Base-by-base conservation (phyloP, 441 rosid genomes). In the Breynia disticha region DNA sequence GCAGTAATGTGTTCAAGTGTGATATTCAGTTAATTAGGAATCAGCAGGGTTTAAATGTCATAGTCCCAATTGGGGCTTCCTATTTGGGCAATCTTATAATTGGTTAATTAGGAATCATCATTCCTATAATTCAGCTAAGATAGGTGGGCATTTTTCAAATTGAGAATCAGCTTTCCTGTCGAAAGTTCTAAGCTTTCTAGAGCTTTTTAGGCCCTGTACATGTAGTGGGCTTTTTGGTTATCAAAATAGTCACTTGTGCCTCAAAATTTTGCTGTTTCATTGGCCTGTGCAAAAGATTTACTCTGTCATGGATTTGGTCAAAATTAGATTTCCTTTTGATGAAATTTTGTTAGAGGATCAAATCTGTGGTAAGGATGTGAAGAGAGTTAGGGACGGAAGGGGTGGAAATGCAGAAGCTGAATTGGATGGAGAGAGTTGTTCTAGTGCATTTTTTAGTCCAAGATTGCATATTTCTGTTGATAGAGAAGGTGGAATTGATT, bases 151-250 rank as follows among this genome's bases (percentile, higher is more conserved):
- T n/a, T n/a, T n/a, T n/a, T n/a, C n/a, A n/a, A n/a, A n/a, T n/a
- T n/a, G n/a, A n/a, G n/a, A n/a, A n/a, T n/a, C n/a, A n/a, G n/a
- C n/a, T n/a, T 72, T 44, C 57, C 80, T 11, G n/a, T 79, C 86
- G 0, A 82, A 76, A 45, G 63, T 86, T 46, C 70, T 86, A 46
- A 55, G 75, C 68, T 44, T 74, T 20, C 64, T 84, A 5, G 94
- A 88, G 16, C 52, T 80, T 59, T 45, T 35, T 38, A 70, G 80
- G 38, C 87, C 90, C 2, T 89, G 95, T 49, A 83, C 84, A 13
- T 82, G 88, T 70, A 49, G 17, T 18, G 87, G 94, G 6, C n/a
- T 72, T 11, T 83, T 80, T 53, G 79, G 93, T 50, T 59, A 61
- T 50, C 67, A 68, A 10, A 66, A 45, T 21, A 49, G 54, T 61